These are phyloP conservation scores for Candida glaebosa DNA, from an alignment of 805 yeast genomes.

Conservation along the genomic window DNA sequence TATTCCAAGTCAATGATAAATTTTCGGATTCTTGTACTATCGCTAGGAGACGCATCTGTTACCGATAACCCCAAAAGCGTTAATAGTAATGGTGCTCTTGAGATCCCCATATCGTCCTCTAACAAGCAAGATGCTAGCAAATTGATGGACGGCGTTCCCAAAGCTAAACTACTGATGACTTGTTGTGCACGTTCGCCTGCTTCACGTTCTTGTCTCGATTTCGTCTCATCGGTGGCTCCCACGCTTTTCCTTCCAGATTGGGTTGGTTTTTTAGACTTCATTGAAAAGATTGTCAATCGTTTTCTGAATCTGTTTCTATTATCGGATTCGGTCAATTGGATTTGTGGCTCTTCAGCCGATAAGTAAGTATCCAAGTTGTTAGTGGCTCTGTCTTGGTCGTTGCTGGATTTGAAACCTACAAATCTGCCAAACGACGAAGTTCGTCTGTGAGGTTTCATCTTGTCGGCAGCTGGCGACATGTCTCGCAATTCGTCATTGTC, in stretches of 20 bases:
- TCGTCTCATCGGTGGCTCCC: not conserved
- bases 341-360: not conserved
- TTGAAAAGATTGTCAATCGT: constrained; percentile 1
- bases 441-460: not conserved
- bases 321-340: constrained; percentile 1
- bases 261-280: constrained; percentile 3
- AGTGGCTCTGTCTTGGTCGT: not conserved
- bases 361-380: not conserved
- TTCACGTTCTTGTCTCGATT: constrained; percentile 15
- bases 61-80: constrained; percentile 69
- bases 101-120: constrained; percentile 70
- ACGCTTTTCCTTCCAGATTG: not conserved
- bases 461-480: not conserved
- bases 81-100: constrained; percentile 78
- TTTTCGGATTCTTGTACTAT: constrained; percentile 38
- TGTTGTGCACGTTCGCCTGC: constrained; percentile 36
- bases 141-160: constrained; percentile 73
- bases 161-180: constrained; percentile 42
- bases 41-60: constrained; percentile 43
- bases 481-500: not conserved
- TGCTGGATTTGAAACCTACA: not conserved
- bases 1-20: constrained; percentile 79
- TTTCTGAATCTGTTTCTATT: constrained; percentile 3
- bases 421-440: constrained; percentile 2
- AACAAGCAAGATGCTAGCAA: constrained; percentile 71